Evolutionary conservation across 129 eudicot species (phyloP).

Genomic region (Artemisia tridentata): DNA sequence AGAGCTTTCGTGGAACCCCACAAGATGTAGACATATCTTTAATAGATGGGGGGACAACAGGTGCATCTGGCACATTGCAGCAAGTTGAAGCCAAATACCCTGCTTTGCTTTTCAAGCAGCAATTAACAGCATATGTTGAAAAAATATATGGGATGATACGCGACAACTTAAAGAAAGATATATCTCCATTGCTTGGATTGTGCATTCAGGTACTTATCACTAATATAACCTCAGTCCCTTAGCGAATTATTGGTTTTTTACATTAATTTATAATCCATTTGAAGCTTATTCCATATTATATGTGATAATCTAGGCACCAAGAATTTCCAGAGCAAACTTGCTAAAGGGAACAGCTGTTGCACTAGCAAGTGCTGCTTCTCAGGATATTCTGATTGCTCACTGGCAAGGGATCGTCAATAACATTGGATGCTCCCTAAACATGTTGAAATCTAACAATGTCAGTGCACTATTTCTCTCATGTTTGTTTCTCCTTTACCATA

Average conservation of each 20-base stretch:
- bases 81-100: slow-evolving; percentile 92
- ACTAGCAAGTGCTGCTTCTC: slow-evolving; percentile 84
- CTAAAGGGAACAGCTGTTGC: slow-evolving; percentile 75
- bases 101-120: slow-evolving; percentile 85
- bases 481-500: slow-evolving; percentile 24
- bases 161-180: slow-evolving; percentile 79
- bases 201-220: slow-evolving; percentile 70
- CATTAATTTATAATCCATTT: not conserved
- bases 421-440: slow-evolving; percentile 68
- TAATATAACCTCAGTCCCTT: not conserved
- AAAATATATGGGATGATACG: slow-evolving; percentile 93
- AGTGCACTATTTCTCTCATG: slow-evolving; percentile 25
- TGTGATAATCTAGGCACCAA: slow-evolving; percentile 71
- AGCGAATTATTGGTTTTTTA: not conserved
- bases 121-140: slow-evolving; percentile 81
- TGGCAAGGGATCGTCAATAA: slow-evolving; percentile 97
- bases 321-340: slow-evolving; percentile 85
- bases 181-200: slow-evolving; percentile 82
- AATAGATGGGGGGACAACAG: slow-evolving; percentile 47
- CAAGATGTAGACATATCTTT: slow-evolving; percentile 67
- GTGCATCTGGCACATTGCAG: slow-evolving; percentile 49
- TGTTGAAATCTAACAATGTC: slow-evolving; percentile 76
- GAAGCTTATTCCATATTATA: not conserved
- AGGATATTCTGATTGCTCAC: slow-evolving; percentile 79
- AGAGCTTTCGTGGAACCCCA: slow-evolving; percentile 93